Evolutionary conservation across 768 basidiomycete genomes (phyloP), one percentile per base, ranked within the genome.

Genomic region (Russula virescens): DNA sequence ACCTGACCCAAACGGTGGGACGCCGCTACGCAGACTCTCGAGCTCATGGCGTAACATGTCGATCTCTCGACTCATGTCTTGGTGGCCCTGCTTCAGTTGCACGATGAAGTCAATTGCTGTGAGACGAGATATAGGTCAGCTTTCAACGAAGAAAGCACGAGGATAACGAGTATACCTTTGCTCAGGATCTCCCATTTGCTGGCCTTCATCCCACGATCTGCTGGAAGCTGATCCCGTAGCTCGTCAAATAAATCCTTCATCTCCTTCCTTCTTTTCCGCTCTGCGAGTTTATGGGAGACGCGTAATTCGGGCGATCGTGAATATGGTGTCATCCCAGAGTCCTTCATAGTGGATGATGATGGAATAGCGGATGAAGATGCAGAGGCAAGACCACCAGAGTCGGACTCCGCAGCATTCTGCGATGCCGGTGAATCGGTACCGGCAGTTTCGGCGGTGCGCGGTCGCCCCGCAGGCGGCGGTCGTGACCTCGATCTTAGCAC

Each of bases 231-330:
- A 73, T 97, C 95, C 61, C 94, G 83, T 66, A 99, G 76, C 73
- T 99, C 97, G 68, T 99, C 97, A 71, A 98, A 98, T 48, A 99
- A 74, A 63, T 98, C 95, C 73, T 97, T 97, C 97, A 99, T 99
- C 76, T 99, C 97, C 75, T 96, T 98, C 74, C 97, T 81, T 68
- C 97, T 78, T 75, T 98, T 98, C 64, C 97, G 80, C 76, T 99
- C 97, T 2, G 97, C 97, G 34, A 99, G 83, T 71, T 99, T 99
- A 76, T 99, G 97, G 2, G 91, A 94, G 35, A 98, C 86, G 57
- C 95, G 83, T 47, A 99, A 79, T 73, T 98, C 97, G 9, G 96
- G 96, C 0, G 91, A 94, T 62, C 96, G 88, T 58, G 94, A 94
- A 74, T 98, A 99, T 5, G 95, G 95, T 14, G 92, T 91, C 40